Base-by-base conservation (phyloP, 2,329 filamentous ascomycete species). In the Macroventuria anomochaeta region DNA sequence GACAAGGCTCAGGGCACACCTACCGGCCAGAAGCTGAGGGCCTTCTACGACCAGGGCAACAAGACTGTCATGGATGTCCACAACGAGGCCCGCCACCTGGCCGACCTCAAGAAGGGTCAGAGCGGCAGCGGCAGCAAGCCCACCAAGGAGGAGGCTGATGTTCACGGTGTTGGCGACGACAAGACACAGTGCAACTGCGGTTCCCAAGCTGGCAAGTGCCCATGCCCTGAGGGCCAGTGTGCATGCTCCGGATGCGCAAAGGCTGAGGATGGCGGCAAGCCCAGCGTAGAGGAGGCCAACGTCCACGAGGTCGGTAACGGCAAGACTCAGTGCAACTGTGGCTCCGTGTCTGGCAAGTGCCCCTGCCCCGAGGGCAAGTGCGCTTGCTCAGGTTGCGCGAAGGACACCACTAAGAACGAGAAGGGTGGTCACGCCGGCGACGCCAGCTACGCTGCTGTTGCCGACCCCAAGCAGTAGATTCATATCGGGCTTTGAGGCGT, bases 41-140 rank as follows among this genome's bases (percentile, higher is more conserved):
- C 88, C 59, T 99, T 99, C 79, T 99, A 99, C 79, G 83, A 87
- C 7, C 82, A 91, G 64, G 85, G 90, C 59, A 87, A 89, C 74
- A 91, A 91, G 79, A 93, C 97, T 78, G 92, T 97, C 26, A 83
- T 91, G 67, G 95, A 99, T 73, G 95, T 99, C 39, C 95, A 99
- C 78, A 84, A 83, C 58, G 95, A 99, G 82, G 95, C 95, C 26
- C 84, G 88, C 59, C 87, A 95, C 64, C 82, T 99, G 48, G 93
- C 93, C 42, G 87, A 96, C 62, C 77, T 99, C 63, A 97, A 97
- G 88, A 83, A 85, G 55, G 40, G 54, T 29, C 49, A 60, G 43
- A 57, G 54, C 21, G 46, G 51, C 13, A 46, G 39, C 23, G 37
- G 39, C 39, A 44, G 53, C 50, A 61, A 63, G 53, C 55, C 64